A percentile compares a stretch with the other conserved stretches of the same genome.
phyloP scores from a whole-genome alignment of 192 early-diverging fungal species.

The Podila horticola region DNA sequence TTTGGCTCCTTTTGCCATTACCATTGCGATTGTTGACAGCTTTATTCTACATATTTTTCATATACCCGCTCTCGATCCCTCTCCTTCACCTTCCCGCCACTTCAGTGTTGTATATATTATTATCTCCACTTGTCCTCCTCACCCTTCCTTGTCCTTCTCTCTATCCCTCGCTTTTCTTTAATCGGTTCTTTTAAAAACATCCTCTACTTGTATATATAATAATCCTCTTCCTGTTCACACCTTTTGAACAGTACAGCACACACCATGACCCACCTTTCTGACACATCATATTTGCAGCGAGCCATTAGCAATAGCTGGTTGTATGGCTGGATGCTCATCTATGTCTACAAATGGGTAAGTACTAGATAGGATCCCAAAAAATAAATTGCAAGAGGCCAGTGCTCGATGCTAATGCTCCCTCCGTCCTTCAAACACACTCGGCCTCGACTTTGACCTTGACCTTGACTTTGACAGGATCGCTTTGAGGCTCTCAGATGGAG shows the following conservation, averaged over 20 bases:
- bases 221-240: background rate
- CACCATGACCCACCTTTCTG: constrained; percentile 44
- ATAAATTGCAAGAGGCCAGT: background rate
- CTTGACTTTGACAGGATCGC: constrained; percentile 17
- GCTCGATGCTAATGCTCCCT: background rate
- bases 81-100: background rate
- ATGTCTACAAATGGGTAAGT: constrained; percentile 17
- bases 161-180: too few species aligned
- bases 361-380: background rate
- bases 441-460: too few species aligned
- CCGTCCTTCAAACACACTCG: background rate
- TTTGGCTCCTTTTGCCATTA: background rate
- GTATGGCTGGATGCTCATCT: constrained; percentile 37
- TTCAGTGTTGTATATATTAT: background rate
- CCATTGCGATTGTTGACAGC: background rate
- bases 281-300: constrained; percentile 39
- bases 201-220: constrained; percentile 12
- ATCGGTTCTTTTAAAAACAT: too few species aligned
- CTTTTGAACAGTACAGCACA: background rate
- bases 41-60: background rate
- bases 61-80: background rate
- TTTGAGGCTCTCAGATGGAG: constrained; percentile 35
- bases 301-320: constrained; percentile 26
- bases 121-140: background rate
- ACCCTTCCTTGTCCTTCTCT: background rate